Base-by-base conservation (phyloP, 805 yeast species). In the Cyberlindnera amylophila region DNA sequence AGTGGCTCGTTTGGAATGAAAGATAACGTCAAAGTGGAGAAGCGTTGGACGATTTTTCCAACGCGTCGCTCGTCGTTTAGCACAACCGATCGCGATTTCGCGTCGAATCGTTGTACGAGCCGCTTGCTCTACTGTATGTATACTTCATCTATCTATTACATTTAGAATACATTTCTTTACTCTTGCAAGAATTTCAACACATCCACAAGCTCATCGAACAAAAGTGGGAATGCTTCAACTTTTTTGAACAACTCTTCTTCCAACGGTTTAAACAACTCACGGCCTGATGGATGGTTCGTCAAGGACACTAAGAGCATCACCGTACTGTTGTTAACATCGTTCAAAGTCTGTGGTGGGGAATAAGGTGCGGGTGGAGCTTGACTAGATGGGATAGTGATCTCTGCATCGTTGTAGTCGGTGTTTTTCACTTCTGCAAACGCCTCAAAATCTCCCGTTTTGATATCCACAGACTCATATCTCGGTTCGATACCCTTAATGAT, bases 401-500 rank as follows among this genome's bases (percentile, higher is more conserved):
- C 47, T 12, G 29, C 32, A 16, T 32, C 16, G 23, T 30, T 36
- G 30, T 28, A 21, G 4, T 36, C 38, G 1, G 29, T 11, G 21
- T 18, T 27, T n/a, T 36, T 38, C 28, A 32, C 26, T 7, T 45
- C 43, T 16, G 57, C 39, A 51, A 50, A 18, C 1, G 76, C 74
- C 24, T 70, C 74, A 24, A 49, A 47, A 38, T 71, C 72, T 3
- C 77, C 81, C 10, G 67, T 70, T 38, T 62, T 66, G 5, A 74
- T 55, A 38, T 64, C 65, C 27, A 82, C 81, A 1, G 82, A 73
- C 37, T 64, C 69, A 36, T 69, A 69, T 54, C 99, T 76, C 21
- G 99, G 98, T 61, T 86, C 89, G 44, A 93, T 86, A 11, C 99
- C 98, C 64, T 86, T 86, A 56, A 93, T 93, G 34, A 93, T 87